phyloP scores from a whole-genome alignment of 2,329 filamentous ascomycete genomes.

The Acarospora socialis region DNA sequence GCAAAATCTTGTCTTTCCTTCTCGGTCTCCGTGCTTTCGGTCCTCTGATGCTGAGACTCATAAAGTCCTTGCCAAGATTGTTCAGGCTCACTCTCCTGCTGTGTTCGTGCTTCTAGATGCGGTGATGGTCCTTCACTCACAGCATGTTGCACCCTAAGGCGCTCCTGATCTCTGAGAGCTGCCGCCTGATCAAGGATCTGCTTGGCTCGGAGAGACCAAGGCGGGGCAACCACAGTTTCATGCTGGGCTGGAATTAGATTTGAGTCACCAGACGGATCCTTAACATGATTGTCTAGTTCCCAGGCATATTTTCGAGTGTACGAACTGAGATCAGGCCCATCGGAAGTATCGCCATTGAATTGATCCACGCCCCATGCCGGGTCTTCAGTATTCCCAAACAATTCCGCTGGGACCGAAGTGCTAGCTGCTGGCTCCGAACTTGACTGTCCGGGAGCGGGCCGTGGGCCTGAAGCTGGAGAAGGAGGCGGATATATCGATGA shows the following conservation, averaged over 20 bases:
- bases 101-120: slow-evolving; percentile 7
- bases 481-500: slow-evolving; percentile 60
- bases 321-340: no score
- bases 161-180: slow-evolving; percentile 19
- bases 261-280: no score
- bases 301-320: slow-evolving; percentile 40
- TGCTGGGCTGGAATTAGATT: no score
- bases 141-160: slow-evolving; percentile 13
- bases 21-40: slow-evolving; percentile 34
- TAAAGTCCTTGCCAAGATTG: slow-evolving; percentile 9
- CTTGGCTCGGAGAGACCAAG: slow-evolving; percentile 22
- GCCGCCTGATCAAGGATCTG: slow-evolving; percentile 26
- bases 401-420: slow-evolving; percentile 15
- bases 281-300: slow-evolving; percentile 42
- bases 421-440: not conserved
- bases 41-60: slow-evolving; percentile 25
- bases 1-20: slow-evolving; percentile 34
- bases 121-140: slow-evolving; percentile 12
- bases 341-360: no score
- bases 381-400: slow-evolving; percentile 24
- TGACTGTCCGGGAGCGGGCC: no score
- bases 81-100: slow-evolving; percentile 3
- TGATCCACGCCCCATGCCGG: no score
- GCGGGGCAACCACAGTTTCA: no score
- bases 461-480: slow-evolving; percentile 21